A percentile compares a stretch with the other conserved stretches of the same genome.
These are phyloP conservation scores for Fusarium odoratissimum DNA, from an alignment of 2,329 filamentous ascomycete species.

Conservation along the genomic window DNA sequence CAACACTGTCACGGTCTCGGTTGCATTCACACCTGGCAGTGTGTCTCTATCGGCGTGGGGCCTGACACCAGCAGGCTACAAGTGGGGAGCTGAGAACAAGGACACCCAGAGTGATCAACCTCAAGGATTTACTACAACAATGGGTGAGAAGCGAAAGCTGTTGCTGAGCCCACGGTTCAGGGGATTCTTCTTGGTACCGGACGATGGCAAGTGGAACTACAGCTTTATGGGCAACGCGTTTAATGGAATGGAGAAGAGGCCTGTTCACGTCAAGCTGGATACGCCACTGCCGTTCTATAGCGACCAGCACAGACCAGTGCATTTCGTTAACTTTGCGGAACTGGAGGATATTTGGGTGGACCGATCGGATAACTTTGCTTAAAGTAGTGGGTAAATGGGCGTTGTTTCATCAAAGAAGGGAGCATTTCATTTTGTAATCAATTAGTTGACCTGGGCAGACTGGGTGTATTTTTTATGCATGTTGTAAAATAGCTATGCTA, in stretches of 20 bases:
- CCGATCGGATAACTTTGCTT: conserved; percentile 92
- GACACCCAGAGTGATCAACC: conserved; percentile 93
- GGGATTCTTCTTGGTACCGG: conserved; percentile 96
- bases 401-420: conserved; percentile 32
- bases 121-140: conserved; percentile 88
- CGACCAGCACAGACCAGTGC: conserved; percentile 88
- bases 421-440: conserved; percentile 38
- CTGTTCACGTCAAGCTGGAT: conserved; percentile 92
- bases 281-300: conserved; percentile 92
- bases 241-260: conserved; percentile 88
- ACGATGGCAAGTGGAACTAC: conserved; percentile 94
- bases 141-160: conserved; percentile 96
- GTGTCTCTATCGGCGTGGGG: conserved; percentile 95
- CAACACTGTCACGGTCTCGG: conserved; percentile 93
- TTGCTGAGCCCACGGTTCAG: conserved; percentile 92
- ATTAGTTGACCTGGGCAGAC: conserved; percentile 5
- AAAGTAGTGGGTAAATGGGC: conserved; percentile 49
- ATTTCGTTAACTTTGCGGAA: conserved; percentile 98
- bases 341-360: conserved; percentile 98
- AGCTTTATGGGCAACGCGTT: conserved; percentile 96
- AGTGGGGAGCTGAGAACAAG: conserved; percentile 97
- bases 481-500: conserved; percentile 35
- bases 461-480: conserved; percentile 25
- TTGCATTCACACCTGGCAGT: conserved; percentile 95
- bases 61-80: conserved; percentile 90